Percentiles rank a stretch among this genome's conserved stretches.
Conservation (phyloP, 306 rosid species). For the Rubus idaeus region DNA sequence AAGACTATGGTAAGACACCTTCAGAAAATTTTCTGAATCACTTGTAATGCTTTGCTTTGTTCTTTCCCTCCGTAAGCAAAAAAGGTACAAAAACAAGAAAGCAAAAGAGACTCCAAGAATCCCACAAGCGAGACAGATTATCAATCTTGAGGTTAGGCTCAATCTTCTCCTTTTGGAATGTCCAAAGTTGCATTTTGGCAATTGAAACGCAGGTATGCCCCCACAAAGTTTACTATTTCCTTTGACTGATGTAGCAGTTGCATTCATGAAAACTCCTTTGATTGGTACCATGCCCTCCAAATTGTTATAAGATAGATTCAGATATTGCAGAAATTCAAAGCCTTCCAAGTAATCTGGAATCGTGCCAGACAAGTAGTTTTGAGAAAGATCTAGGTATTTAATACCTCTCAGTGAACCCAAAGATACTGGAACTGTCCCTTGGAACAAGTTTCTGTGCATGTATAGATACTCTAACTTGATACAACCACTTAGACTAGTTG, state of each 20-base stretch:
- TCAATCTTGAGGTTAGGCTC: neutral
- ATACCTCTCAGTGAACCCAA: neutral
- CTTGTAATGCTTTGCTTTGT: neutral
- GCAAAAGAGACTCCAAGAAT: neutral
- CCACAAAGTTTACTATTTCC: constrained; percentile 10
- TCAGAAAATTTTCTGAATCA: neutral
- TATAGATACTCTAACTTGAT: neutral
- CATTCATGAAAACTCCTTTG: neutral
- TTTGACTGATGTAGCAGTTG: neutral
- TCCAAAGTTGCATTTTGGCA: neutral
- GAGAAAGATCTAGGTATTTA: neutral
- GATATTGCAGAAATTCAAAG: accelerated
- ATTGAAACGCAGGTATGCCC: neutral
- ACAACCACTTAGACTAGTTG: neutral
- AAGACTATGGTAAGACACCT: neutral
- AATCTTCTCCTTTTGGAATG: neutral
- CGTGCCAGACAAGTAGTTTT: neutral
- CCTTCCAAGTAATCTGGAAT: neutral
- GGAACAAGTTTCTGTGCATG: neutral
- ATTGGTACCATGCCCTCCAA: neutral
- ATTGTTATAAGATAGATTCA: constrained; percentile 1
- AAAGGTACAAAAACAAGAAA: neutral
- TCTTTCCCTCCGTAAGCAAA: neutral
- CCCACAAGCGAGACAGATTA: neutral
- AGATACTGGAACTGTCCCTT: neutral